These are phyloP conservation scores for Scedosporium boydii DNA, from an alignment of 2,329 filamentous ascomycete species.

Conservation along the genomic window DNA sequence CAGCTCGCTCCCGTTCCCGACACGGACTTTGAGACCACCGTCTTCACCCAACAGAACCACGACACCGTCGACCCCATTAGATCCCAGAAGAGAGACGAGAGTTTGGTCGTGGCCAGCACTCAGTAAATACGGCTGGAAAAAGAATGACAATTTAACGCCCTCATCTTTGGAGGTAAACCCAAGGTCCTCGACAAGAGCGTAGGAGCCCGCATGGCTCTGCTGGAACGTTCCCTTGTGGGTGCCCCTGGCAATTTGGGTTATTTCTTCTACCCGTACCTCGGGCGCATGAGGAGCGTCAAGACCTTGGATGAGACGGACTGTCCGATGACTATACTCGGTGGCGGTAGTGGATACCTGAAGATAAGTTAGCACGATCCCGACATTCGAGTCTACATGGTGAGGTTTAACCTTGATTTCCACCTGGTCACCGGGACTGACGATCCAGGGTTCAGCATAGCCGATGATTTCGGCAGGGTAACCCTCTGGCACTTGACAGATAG, in stretches of 20 bases:
- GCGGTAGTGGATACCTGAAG: not conserved
- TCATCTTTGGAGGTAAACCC: slow-evolving; percentile 1
- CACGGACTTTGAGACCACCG: not conserved
- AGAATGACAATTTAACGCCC: slow-evolving; percentile 2
- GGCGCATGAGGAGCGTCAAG: not conserved
- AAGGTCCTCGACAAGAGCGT: slow-evolving; percentile 1
- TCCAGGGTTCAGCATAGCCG: too few relatives aligned
- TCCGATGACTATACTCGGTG: not conserved
- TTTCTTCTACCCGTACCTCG: not conserved
- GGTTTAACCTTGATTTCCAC: too few relatives aligned
- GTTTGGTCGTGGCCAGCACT: slow-evolving; percentile 3
- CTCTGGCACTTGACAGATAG: too few relatives aligned
- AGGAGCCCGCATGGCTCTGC: not conserved
- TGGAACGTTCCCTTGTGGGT: not conserved
- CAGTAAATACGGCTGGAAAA: slow-evolving; percentile 6
- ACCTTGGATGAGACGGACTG: not conserved
- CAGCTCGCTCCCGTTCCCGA: not conserved
- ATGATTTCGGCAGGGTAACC: too few relatives aligned
- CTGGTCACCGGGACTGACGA: too few relatives aligned
- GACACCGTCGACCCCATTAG: not conserved
- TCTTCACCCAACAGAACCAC: not conserved
- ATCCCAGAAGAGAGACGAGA: slow-evolving; percentile 5
- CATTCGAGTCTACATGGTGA: too few relatives aligned
- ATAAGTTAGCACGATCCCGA: not conserved
- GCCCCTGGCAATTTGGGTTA: not conserved